These are phyloP conservation scores for Sicyos baderoa DNA, from an alignment of 306 rosid species.

Conservation along the genomic window DNA sequence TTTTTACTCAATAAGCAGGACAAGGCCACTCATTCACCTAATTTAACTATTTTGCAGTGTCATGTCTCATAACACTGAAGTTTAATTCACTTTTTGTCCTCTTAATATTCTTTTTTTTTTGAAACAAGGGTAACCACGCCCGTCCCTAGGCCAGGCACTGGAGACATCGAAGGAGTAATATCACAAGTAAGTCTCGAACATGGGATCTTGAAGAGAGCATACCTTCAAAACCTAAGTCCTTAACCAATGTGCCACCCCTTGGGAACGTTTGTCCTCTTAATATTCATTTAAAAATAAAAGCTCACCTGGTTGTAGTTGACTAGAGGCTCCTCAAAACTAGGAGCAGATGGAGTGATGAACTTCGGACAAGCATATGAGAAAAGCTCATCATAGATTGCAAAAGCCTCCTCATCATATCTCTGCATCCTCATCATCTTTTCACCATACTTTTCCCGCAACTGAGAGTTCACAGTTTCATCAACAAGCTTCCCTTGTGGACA, in stretches of 20 bases:
- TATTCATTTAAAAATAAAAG: not conserved
- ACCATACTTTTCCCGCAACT: conserved; percentile 88
- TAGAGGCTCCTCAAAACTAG: conserved; percentile 90
- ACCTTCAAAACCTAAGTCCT: too few relatives aligned
- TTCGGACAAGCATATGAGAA: conserved; percentile 98
- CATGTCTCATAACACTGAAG: not conserved
- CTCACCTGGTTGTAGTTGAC: conserved; percentile 89
- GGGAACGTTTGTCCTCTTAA: not conserved
- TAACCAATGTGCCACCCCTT: too few relatives aligned
- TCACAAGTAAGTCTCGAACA: too few relatives aligned
- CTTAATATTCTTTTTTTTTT: not conserved
- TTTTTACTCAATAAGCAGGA: not conserved
- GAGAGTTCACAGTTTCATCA: conserved; percentile 86
- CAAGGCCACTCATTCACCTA: not conserved
- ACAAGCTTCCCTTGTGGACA: conserved; percentile 82
- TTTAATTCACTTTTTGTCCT: not conserved
- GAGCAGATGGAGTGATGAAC: conserved; percentile 94
- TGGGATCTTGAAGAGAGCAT: too few relatives aligned
- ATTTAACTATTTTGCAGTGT: not conserved
- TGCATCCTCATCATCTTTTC: conserved; percentile 96
- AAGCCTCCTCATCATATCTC: conserved; percentile 87
- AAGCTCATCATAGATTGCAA: conserved; percentile 88
- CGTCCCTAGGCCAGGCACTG: too few relatives aligned
- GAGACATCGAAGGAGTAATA: too few relatives aligned
- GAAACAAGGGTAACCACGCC: too few relatives aligned